Evolutionary conservation across 257 asterid genomes (phyloP).

Genomic region (Coffea eugenioides): DNA sequence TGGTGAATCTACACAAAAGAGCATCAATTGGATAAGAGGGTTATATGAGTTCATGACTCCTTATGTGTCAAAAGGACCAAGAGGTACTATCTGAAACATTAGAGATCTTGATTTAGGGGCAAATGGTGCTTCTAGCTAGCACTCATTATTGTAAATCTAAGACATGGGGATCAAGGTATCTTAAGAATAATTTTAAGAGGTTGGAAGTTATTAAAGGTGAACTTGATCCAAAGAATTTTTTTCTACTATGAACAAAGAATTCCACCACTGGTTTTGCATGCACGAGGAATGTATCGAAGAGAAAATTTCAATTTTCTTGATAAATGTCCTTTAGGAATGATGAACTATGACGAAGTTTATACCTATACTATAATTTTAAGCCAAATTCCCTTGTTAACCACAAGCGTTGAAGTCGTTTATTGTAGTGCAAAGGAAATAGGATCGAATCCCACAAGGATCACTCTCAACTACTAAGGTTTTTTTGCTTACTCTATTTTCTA

Average conservation of each 20-base stretch:
- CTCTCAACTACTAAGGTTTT: too few relatives aligned
- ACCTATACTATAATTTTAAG: too few relatives aligned
- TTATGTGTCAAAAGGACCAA: conserved; percentile 29
- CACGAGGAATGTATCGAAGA: not conserved
- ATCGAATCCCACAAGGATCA: too few relatives aligned
- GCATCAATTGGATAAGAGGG: conserved; percentile 31
- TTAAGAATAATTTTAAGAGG: conserved; percentile 39
- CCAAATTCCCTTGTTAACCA: too few relatives aligned
- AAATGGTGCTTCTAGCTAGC: not conserved
- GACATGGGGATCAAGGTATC: conserved; percentile 49
- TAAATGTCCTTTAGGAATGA: too few relatives aligned
- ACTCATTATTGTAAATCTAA: conserved; percentile 27
- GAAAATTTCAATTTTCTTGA: too few relatives aligned
- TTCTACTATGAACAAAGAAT: conserved; percentile 51
- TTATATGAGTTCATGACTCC: conserved; percentile 25
- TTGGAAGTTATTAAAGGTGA: conserved; percentile 35
- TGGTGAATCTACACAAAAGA: conserved; percentile 21
- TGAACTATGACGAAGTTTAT: too few relatives aligned
- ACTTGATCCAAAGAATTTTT: conserved; percentile 50
- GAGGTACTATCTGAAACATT: conserved; percentile 43
- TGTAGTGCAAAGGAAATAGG: too few relatives aligned
- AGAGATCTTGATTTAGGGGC: conserved; percentile 56
- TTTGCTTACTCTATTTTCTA: too few relatives aligned
- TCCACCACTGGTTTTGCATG: conserved; percentile 15
- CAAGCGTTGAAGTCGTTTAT: too few relatives aligned